Conservation (phyloP, 495 filamentous ascomycete genomes). For the Aspergillus campestris region DNA sequence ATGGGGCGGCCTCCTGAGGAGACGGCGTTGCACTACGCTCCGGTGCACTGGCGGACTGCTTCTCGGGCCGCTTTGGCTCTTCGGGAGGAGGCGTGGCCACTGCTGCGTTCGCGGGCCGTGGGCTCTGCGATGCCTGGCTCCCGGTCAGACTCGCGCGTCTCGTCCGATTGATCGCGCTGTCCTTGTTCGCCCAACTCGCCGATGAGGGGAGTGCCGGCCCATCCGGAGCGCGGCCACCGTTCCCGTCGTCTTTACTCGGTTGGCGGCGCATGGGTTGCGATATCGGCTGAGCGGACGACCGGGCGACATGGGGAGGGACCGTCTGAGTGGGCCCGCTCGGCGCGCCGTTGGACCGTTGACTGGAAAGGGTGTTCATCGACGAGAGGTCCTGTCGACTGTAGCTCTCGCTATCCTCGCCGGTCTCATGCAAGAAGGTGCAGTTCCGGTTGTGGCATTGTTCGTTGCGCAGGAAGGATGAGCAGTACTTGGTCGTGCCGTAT, state of each 20-base stretch:
- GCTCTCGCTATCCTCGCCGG: slow-evolving; percentile 93
- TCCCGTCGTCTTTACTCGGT: slow-evolving; percentile 65
- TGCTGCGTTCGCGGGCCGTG: slow-evolving; percentile 55
- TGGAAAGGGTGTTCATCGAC: slow-evolving; percentile 81
- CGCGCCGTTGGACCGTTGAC: slow-evolving; percentile 51
- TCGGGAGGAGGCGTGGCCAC: slow-evolving; percentile 39
- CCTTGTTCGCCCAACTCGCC: slow-evolving; percentile 85
- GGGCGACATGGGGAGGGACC: slow-evolving; percentile 15
- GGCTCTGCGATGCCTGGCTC: slow-evolving; percentile 73
- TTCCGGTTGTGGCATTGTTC: slow-evolving; percentile 89
- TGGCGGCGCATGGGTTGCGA: slow-evolving; percentile 67
- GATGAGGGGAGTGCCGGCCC: slow-evolving; percentile 83
- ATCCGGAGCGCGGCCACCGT: slow-evolving; percentile 50
- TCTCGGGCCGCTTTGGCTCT: slow-evolving; percentile 32
- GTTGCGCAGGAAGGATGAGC: slow-evolving; percentile 88
- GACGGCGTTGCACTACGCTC: slow-evolving; percentile 19
- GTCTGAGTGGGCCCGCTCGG: slow-evolving; percentile 17
- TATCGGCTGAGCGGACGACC: slow-evolving; percentile 36
- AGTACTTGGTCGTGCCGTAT: slow-evolving; percentile 98
- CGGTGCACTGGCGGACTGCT: slow-evolving; percentile 19
- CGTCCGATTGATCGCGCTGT: slow-evolving; percentile 56
- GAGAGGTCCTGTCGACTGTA: slow-evolving; percentile 93
- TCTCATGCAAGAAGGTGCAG: slow-evolving; percentile 97
- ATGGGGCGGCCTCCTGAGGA: slow-evolving; percentile 16
- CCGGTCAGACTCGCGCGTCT: slow-evolving; percentile 66